These are phyloP conservation scores for Zasmidium cellare DNA, from an alignment of 2,329 filamentous ascomycete genomes.

Conservation along the genomic window DNA sequence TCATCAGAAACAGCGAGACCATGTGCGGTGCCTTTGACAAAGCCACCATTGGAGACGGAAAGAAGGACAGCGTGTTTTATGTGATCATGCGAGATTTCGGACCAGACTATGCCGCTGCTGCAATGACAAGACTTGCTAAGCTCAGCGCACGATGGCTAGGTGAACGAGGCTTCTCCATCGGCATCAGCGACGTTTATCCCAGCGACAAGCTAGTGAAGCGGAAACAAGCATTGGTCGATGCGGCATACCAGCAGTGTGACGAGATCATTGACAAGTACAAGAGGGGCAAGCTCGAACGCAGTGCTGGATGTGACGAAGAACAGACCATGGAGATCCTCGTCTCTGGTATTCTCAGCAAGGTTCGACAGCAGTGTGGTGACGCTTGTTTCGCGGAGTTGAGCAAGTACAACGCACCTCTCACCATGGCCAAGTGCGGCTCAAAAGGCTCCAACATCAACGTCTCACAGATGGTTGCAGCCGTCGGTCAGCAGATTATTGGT, in stretches of 20 bases:
- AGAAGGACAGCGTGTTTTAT: constrained; percentile 97
- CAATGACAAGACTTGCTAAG: constrained; percentile 92
- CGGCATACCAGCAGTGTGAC: constrained; percentile 79
- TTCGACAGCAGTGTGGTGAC: constrained; percentile 86
- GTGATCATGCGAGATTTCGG: constrained; percentile 95
- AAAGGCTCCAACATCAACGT: constrained; percentile 98
- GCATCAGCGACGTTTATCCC: constrained; percentile 91
- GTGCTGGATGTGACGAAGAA: constrained; percentile 86
- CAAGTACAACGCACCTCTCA: constrained; percentile 85
- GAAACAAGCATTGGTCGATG: constrained; percentile 74
- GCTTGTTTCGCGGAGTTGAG: constrained; percentile 89
- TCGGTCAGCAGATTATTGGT: constrained; percentile 97
- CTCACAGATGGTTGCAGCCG: constrained; percentile 95
- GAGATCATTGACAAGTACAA: constrained; percentile 80
- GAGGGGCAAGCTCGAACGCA: constrained; percentile 76
- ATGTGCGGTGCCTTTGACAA: constrained; percentile 99
- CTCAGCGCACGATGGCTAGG: constrained; percentile 85
- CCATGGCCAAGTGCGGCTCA: constrained; percentile 97
- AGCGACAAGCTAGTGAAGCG: constrained; percentile 67
- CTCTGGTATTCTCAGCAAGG: constrained; percentile 86
- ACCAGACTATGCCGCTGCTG: constrained; percentile 79
- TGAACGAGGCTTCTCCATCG: constrained; percentile 93
- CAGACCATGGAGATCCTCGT: constrained; percentile 88
- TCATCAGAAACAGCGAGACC: constrained; percentile 92
- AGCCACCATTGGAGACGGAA: constrained; percentile 91